These are phyloP conservation scores for Xanthoconium purpureum DNA, from an alignment of 768 basidiomycete genomes.

Conservation along the genomic window DNA sequence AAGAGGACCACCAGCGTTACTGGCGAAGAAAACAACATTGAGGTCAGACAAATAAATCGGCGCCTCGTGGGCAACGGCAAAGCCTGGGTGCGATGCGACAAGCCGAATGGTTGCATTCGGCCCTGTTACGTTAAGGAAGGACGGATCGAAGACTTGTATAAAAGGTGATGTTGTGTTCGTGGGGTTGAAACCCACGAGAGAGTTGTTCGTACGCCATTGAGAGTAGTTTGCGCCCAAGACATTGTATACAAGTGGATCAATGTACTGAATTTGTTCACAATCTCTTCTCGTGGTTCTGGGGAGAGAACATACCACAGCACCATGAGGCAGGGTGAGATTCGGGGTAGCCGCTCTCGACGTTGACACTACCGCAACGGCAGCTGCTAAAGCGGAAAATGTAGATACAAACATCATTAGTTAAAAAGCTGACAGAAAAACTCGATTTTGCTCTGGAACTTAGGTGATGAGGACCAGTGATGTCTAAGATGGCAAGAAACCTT, in stretches of 20 bases:
- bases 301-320: constrained; percentile 23
- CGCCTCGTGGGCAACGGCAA: constrained; percentile 79
- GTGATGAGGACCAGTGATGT: no score
- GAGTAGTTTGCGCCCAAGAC: constrained; percentile 48
- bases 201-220: constrained; percentile 36
- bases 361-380: background rate
- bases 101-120: constrained; percentile 52
- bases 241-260: constrained; percentile 49
- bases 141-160: constrained; percentile 53
- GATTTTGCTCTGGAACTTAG: background rate
- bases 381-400: constrained; percentile 1
- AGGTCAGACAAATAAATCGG: constrained; percentile 62
- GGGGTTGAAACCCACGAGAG: constrained; percentile 54
- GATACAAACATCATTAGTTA: background rate
- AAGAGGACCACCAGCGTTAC: constrained; percentile 63
- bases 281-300: background rate
- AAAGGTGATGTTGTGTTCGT: constrained; percentile 55
- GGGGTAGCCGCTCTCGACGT: background rate
- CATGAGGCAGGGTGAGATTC: constrained; percentile 16
- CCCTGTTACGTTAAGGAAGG: constrained; percentile 62
- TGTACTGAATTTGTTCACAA: constrained; percentile 34
- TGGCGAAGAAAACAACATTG: constrained; percentile 70
- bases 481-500: no score
- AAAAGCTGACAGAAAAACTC: background rate
- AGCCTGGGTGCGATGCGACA: constrained; percentile 60